Evolutionary conservation across 169 alveolate species (phyloP).

Genomic region (Eimeria sp.): DNA sequence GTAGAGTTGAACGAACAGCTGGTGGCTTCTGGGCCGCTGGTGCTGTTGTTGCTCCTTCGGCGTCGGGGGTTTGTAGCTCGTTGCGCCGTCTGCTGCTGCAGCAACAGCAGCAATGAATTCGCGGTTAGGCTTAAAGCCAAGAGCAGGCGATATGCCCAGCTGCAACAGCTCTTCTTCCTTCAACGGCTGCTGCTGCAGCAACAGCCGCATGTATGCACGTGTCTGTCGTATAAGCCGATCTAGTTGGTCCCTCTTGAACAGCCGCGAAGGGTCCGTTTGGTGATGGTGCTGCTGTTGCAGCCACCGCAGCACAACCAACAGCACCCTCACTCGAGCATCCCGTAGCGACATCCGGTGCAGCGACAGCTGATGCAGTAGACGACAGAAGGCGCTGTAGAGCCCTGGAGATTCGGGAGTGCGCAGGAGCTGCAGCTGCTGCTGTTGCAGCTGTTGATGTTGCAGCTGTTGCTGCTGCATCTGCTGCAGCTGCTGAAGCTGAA

Average conservation of each 20-base stretch:
- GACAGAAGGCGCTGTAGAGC: constrained; percentile 67
- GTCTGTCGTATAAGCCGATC: constrained; percentile 85
- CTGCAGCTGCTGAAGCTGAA: constrained; percentile 70
- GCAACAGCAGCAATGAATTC: constrained; percentile 71
- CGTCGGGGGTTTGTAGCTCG: constrained; percentile 4
- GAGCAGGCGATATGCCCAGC: constrained; percentile 60
- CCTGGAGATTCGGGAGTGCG: constrained; percentile 57
- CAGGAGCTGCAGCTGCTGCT: constrained; percentile 68
- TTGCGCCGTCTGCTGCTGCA: constrained; percentile 56
- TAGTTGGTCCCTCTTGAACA: constrained; percentile 80
- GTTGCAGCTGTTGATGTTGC: constrained; percentile 25
- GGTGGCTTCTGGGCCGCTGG: constrained; percentile 46
- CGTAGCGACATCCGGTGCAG: constrained; percentile 81
- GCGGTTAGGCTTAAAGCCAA: constrained; percentile 73
- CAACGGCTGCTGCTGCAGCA: constrained; percentile 82
- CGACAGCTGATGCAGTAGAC: constrained; percentile 76
- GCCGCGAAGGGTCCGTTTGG: constrained; percentile 77
- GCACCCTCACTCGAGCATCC: constrained; percentile 86
- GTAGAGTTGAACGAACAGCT: constrained; percentile 53
- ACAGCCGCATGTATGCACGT: constrained; percentile 86
- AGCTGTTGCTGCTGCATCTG: constrained; percentile 8
- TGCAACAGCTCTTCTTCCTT: constrained; percentile 71
- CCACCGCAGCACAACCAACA: constrained; percentile 88
- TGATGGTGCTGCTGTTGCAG: constrained; percentile 85
- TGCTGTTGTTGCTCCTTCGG: constrained; percentile 67